These are phyloP conservation scores for Ustanciosporium gigantosporum DNA, from an alignment of 1,284 basidiomycete species.

Conservation along the genomic window DNA sequence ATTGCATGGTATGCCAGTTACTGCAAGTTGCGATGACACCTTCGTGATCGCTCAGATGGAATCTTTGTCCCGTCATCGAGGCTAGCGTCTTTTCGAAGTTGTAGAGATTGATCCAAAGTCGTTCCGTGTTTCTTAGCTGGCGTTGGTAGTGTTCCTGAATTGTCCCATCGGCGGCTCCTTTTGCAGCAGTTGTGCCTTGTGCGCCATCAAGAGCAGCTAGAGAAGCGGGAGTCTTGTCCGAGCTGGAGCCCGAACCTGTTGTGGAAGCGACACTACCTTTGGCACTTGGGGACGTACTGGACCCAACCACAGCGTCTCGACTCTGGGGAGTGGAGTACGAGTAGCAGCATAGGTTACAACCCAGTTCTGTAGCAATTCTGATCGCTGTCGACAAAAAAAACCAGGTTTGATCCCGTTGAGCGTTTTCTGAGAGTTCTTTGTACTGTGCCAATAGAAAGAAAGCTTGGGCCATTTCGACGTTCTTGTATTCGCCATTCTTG, in stretches of 20 bases:
- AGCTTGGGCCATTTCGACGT: constrained; percentile 43
- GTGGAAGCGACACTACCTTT: no score
- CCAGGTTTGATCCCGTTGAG: constrained; percentile 40
- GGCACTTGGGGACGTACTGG: no score
- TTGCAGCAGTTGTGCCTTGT: no score
- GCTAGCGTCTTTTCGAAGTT: constrained; percentile 39
- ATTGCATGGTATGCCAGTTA: constrained; percentile 26
- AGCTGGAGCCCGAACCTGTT: no score
- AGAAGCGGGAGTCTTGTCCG: no score
- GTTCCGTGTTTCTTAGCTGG: constrained; percentile 36
- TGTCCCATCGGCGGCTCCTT: no score
- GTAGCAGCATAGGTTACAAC: constrained; percentile 33
- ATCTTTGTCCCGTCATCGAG: constrained; percentile 35
- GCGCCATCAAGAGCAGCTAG: no score
- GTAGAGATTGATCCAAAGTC: constrained; percentile 42
- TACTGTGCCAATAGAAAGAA: constrained; percentile 30
- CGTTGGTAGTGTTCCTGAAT: constrained; percentile 38
- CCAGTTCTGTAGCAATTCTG: constrained; percentile 36
- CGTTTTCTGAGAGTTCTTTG: constrained; percentile 14
- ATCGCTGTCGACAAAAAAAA: constrained; percentile 26
- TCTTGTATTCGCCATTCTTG: constrained; percentile 31
- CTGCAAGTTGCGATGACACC: constrained; percentile 30
- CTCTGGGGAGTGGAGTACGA: constrained; percentile 12
- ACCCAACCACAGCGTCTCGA: background rate
- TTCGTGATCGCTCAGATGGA: constrained; percentile 39